Conservation (phyloP, 345 rosid species). For the Microthlaspi erraticum region DNA sequence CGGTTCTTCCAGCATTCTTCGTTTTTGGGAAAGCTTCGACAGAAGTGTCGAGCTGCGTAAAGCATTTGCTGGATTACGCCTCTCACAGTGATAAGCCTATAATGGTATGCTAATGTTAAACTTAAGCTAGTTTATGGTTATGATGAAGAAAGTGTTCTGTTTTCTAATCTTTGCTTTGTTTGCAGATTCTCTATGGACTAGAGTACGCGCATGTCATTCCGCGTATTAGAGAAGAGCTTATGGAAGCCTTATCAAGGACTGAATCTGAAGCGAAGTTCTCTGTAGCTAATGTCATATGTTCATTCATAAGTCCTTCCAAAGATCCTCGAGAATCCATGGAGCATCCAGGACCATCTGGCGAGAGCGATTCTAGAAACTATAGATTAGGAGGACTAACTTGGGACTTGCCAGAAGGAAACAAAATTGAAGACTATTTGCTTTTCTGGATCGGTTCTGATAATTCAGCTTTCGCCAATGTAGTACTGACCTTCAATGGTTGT, state of each 20-base stretch:
- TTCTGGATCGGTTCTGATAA: slow-evolving; percentile 79
- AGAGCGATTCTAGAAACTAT: slow-evolving; percentile 42
- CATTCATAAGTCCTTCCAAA: slow-evolving; percentile 57
- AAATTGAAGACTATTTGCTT: slow-evolving; percentile 70
- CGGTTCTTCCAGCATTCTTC: slow-evolving; percentile 79
- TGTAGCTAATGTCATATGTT: slow-evolving; percentile 66
- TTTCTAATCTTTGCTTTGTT: slow-evolving; percentile 2
- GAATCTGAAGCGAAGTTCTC: slow-evolving; percentile 40
- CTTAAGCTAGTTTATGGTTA: background rate
- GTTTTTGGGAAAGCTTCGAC: slow-evolving; percentile 82
- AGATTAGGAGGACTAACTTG: slow-evolving; percentile 79
- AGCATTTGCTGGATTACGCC: slow-evolving; percentile 50
- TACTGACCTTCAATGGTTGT: slow-evolving; percentile 77
- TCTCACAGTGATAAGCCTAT: slow-evolving; percentile 54
- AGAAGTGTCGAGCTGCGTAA: slow-evolving; percentile 49
- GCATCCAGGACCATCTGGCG: slow-evolving; percentile 38
- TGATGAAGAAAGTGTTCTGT: slow-evolving; percentile 12
- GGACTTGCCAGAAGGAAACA: slow-evolving; percentile 65
- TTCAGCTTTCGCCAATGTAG: slow-evolving; percentile 85
- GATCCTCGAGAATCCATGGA: slow-evolving; percentile 44
- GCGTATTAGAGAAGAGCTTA: slow-evolving; percentile 53
- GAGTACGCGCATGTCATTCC: slow-evolving; percentile 74
- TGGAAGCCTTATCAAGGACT: slow-evolving; percentile 30
- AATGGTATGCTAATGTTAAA: slow-evolving; percentile 52
- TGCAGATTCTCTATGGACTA: slow-evolving; percentile 89